Base-by-base conservation (phyloP, 495 filamentous ascomycete species). In the Darksidea phi region DNA sequence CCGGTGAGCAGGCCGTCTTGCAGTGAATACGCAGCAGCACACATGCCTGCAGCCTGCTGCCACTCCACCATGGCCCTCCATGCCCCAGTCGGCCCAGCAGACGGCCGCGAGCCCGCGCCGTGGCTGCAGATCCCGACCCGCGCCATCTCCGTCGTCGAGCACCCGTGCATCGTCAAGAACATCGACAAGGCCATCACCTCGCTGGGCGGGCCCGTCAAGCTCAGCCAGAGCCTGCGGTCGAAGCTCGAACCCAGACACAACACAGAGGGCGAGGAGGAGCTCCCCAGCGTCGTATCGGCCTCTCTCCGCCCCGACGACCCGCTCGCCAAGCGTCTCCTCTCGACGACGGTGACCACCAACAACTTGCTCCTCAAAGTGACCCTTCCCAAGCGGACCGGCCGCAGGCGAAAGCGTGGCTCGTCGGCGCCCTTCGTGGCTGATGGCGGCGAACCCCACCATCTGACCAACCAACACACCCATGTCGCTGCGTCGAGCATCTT, bases 291-390 rank as follows among this genome's bases (percentile, higher is more conserved):
- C 64, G 53, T 88, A 34, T 83, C 79, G 63, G 78, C 95, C 3
- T 84, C 86, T 65, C 80, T 97, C 52, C 83, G 88, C 1, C 88
- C 86, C 13, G 82, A 89, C 50, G 91, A 96, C 75, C 83, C 86
- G 6, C 83, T 89, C 71, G 82, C 86, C 62, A 84, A 85, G 58
- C 87, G 89, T 0, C 74, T 95, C 37, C 74, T 84, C 34, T 95
- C 94, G 6, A 82, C 81, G 26, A 86, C 84, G 64, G 77, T 84
- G 6, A 65, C 78, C 34, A 87, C 91, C 2, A 88, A 88, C 63
- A 94, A 96, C 66, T 71, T 97, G 25, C 78, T 97, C 21, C 78
- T 98, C 23, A 91, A 91, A 74, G 79, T 98, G 46, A 90, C 87
- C 0, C 84, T 96, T 1, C 95, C 95, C 0, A 93, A 88, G 72